phyloP scores from a whole-genome alignment of 331 rosid genomes.

The Rosa hybrid region DNA sequence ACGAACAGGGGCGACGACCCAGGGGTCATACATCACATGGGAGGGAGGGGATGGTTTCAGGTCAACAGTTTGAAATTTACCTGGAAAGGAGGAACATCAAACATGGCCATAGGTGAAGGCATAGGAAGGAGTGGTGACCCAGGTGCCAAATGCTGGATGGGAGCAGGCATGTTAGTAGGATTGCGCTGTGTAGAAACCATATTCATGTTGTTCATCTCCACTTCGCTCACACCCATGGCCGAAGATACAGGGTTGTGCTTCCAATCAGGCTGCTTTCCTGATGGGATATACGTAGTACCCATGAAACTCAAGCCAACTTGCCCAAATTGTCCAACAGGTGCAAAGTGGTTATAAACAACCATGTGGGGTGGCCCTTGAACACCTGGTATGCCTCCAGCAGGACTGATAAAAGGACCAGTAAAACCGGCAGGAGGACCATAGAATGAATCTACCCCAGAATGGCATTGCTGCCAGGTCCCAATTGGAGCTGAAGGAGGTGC shows the following conservation, averaged over 20 bases:
- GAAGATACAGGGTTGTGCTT: constrained; percentile 80
- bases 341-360: constrained; percentile 97
- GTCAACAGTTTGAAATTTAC: constrained; percentile 32
- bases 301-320: constrained; percentile 98
- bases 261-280: constrained; percentile 98
- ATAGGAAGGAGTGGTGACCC: constrained; percentile 93
- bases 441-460: constrained; percentile 92
- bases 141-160: constrained; percentile 90
- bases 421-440: constrained; percentile 94
- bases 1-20: not conserved
- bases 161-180: constrained; percentile 67
- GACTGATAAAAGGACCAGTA: constrained; percentile 84
- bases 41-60: not conserved
- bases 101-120: constrained; percentile 91
- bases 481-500: constrained; percentile 63
- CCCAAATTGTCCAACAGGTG: constrained; percentile 97
- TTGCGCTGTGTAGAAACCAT: constrained; percentile 68
- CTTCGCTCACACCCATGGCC: constrained; percentile 57
- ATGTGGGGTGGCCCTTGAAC: constrained; percentile 97
- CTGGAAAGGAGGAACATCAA: constrained; percentile 95
- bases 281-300: constrained; percentile 92
- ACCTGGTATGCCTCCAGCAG: constrained; percentile 90
- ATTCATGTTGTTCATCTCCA: constrained; percentile 67
- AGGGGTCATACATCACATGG: not conserved
- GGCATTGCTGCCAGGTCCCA: constrained; percentile 90